These are phyloP conservation scores for Hapsidospora chrysogenum DNA, from an alignment of 495 filamentous ascomycete genomes.

Conservation along the genomic window DNA sequence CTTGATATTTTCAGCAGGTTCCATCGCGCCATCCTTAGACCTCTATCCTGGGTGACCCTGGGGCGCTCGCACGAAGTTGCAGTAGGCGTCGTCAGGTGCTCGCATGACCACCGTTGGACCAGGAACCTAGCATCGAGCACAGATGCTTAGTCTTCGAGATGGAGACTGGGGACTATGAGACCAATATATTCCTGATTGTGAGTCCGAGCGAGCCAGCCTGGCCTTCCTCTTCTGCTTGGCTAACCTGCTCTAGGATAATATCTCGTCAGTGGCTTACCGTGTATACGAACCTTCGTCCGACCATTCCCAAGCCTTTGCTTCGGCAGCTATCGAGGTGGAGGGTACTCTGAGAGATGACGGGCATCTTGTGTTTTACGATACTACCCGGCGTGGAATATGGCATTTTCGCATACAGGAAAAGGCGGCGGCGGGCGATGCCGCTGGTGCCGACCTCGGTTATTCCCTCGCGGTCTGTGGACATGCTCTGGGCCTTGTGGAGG, in stretches of 20 bases:
- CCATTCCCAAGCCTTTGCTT: conserved; percentile 18
- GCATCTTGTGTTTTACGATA: conserved; percentile 30
- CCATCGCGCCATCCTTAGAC: too few species aligned
- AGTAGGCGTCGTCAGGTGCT: too few species aligned
- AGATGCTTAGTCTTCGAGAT: conserved; percentile 21
- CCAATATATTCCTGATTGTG: conserved; percentile 33
- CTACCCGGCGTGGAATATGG: conserved; percentile 30
- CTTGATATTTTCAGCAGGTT: too few species aligned
- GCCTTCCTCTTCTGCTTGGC: not conserved
- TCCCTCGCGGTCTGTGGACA: conserved; percentile 23
- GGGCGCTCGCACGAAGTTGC: too few species aligned
- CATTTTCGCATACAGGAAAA: conserved; percentile 24
- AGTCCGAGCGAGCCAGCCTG: conserved; percentile 3
- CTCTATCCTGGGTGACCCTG: too few species aligned
- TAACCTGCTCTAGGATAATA: conserved; percentile 24
- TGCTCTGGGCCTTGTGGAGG: conserved; percentile 19
- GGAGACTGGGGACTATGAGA: conserved; percentile 37
- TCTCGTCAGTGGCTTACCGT: conserved; percentile 25
- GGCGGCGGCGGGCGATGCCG: conserved; percentile 9
- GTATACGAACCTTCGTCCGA: conserved; percentile 27
- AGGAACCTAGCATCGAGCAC: too few species aligned
- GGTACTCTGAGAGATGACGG: conserved; percentile 29
- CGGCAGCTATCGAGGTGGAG: conserved; percentile 26
- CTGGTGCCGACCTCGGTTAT: conserved; percentile 13
- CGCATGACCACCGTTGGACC: too few species aligned